Evolutionary conservation across 2,329 filamentous ascomycete genomes (phyloP).

Genomic region (Colletotrichum kahawae): DNA sequence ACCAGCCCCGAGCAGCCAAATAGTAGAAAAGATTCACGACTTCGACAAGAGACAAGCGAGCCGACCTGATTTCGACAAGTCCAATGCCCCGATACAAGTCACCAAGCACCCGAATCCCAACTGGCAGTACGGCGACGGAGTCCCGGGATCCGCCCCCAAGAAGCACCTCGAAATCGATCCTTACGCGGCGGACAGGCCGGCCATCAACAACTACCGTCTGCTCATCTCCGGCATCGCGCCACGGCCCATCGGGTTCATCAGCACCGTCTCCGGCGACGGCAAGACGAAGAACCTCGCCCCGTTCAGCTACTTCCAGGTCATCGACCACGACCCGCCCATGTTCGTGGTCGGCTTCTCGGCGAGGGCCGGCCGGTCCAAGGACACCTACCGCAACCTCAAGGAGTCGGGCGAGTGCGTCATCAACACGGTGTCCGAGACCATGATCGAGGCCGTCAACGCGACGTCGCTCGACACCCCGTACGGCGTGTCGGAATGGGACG

Average conservation of each 20-base stretch:
- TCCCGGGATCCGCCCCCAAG: constrained; percentile 38
- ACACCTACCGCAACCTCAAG: constrained; percentile 76
- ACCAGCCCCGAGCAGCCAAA: background rate
- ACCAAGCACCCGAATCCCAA: constrained; percentile 66
- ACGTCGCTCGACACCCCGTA: constrained; percentile 78
- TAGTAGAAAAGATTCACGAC: constrained; percentile 37
- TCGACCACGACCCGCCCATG: constrained; percentile 85
- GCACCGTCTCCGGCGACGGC: constrained; percentile 63
- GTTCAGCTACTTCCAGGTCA: constrained; percentile 84
- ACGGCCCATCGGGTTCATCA: constrained; percentile 60
- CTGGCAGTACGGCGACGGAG: constrained; percentile 64
- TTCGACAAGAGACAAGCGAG: constrained; percentile 75
- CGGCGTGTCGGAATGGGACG: constrained; percentile 78
- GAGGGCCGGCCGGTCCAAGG: constrained; percentile 65
- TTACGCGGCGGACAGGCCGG: constrained; percentile 70
- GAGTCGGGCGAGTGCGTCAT: constrained; percentile 79
- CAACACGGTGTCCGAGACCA: constrained; percentile 86
- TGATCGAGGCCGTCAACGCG: constrained; percentile 84
- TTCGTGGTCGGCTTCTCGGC: constrained; percentile 67
- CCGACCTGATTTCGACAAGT: constrained; percentile 63
- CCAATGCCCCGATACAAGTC: constrained; percentile 51
- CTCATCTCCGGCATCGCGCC: constrained; percentile 71
- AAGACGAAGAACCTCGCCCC: constrained; percentile 74
- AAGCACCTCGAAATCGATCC: constrained; percentile 81
- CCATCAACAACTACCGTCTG: constrained; percentile 85